Base-by-base conservation (phyloP, 169 alveolate genomes). In the Plasmodium gallinaceum region DNA sequence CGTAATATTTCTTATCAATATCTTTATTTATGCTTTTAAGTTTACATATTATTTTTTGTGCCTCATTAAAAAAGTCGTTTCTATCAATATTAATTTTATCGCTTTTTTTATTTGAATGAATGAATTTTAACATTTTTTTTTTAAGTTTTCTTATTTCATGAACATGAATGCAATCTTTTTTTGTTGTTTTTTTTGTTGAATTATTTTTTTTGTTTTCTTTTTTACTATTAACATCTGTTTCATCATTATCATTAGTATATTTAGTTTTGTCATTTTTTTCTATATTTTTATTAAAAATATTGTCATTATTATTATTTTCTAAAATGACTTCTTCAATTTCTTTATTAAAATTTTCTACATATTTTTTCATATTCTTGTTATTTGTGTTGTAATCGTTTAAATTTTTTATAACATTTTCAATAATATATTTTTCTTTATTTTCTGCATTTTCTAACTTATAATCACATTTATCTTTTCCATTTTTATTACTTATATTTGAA, bases 71-170 rank as follows among this genome's bases (percentile, higher is more conserved):
- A 65, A 78, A 78, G 7, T 66, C 75, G 37, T 65, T 70, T 66
- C 58, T 64, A 4, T 52, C 89, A 37, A 78, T 78, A 48, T 64
- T 37, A 45, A 78, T 64, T n/a, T 78, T 66, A 16, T 78, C 89
- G 24, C 26, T 64, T 20, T 37, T 62, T 51, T 78, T 62, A 64
- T 78, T 66, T 39, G 73, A 26, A 51, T 78, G 64, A 5, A 78
- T 46, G 45, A 46, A 78, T 39, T 62, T 24, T 7, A 78, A 4
- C 89, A 78, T 64, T 48, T 46, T 32, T 66, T 65, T 78, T 51
- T 78, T 78, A 26, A 78, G 51, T 20, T 45, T 51, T 64, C 57
- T 78, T 64, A 78, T 78, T 65, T 78, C 89, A 14, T 51, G 58
- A 7, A 66, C 64, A 8, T 78, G 89, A 51, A 51, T 48, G 7